phyloP scores from a whole-genome alignment of 371 early-diverging fungal species.

The Capillidium heterosporum region DNA sequence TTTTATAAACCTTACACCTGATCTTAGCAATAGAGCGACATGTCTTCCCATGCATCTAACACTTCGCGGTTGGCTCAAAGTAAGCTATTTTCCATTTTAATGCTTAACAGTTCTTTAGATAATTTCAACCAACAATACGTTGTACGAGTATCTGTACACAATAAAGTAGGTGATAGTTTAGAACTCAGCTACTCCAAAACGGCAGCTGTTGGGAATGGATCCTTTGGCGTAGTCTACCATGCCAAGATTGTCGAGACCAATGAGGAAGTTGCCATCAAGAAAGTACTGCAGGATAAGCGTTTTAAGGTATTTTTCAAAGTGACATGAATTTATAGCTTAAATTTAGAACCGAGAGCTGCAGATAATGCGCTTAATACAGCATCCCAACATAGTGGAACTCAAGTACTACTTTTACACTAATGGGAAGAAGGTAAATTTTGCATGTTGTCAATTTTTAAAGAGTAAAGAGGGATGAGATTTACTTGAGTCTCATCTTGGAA shows the following conservation, averaged over 20 bases:
- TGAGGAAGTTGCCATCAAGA: slow-evolving; percentile 81
- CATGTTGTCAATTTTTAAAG: neutral
- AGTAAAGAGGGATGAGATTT: slow-evolving; percentile 68
- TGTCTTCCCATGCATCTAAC: too few species aligned
- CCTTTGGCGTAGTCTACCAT: slow-evolving; percentile 92
- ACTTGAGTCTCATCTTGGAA: slow-evolving; percentile 80
- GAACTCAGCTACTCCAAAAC: slow-evolving; percentile 72
- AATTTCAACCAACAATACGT: too few species aligned
- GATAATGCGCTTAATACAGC: slow-evolving; percentile 78
- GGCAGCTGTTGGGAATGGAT: slow-evolving; percentile 84
- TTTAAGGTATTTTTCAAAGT: slow-evolving; percentile 51
- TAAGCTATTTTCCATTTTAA: too few species aligned
- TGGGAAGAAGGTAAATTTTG: slow-evolving; percentile 43
- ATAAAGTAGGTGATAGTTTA: slow-evolving; percentile 49
- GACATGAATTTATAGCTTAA: neutral
- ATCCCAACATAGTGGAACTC: slow-evolving; percentile 74
- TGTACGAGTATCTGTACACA: neutral
- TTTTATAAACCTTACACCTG: too few species aligned
- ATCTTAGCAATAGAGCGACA: too few species aligned
- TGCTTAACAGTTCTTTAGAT: too few species aligned
- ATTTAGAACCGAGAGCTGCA: slow-evolving; percentile 84
- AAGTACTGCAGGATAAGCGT: slow-evolving; percentile 87
- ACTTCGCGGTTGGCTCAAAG: too few species aligned
- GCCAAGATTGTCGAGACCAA: slow-evolving; percentile 60
- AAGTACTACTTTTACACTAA: slow-evolving; percentile 78